Evolutionary conservation across 331 rosid genomes (phyloP).

Genomic region (Acacia pycnantha): DNA sequence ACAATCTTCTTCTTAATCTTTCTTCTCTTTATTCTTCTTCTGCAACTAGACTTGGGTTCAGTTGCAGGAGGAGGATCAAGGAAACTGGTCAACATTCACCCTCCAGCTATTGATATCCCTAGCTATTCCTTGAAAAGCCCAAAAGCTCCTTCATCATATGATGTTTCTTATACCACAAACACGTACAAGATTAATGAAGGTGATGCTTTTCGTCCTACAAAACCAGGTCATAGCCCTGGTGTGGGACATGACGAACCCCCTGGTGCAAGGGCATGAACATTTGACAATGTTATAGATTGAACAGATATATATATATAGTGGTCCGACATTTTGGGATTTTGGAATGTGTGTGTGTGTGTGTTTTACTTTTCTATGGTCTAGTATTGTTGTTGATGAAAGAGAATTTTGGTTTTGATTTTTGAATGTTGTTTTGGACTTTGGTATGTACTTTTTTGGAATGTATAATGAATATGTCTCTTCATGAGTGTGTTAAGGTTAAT

Average conservation of each 20-base stretch:
- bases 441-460: constrained; percentile 1
- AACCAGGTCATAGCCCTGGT: constrained; percentile 81
- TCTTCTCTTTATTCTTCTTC: constrained; percentile 33
- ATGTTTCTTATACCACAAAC: constrained; percentile 34
- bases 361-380: background rate
- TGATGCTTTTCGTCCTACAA: constrained; percentile 74
- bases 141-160: constrained; percentile 31
- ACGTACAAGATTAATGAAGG: constrained; percentile 35
- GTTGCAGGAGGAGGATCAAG: constrained; percentile 43
- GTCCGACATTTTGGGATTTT: background rate
- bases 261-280: background rate
- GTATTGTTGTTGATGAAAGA: background rate
- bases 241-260: constrained; percentile 60
- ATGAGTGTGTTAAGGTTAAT: background rate
- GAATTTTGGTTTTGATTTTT: constrained; percentile 1
- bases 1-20: constrained; percentile 12
- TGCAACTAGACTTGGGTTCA: constrained; percentile 33
- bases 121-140: constrained; percentile 34
- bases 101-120: constrained; percentile 29
- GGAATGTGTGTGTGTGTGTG: background rate
- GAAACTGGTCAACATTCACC: constrained; percentile 30
- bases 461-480: background rate
- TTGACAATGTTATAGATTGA: background rate
- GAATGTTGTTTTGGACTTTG: background rate
- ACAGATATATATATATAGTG: constrained; percentile 11